Percentiles rank a stretch among this genome's conserved stretches.
Conservation (phyloP, 2,329 filamentous ascomycete genomes). For the Ceratocystis papillata region DNA sequence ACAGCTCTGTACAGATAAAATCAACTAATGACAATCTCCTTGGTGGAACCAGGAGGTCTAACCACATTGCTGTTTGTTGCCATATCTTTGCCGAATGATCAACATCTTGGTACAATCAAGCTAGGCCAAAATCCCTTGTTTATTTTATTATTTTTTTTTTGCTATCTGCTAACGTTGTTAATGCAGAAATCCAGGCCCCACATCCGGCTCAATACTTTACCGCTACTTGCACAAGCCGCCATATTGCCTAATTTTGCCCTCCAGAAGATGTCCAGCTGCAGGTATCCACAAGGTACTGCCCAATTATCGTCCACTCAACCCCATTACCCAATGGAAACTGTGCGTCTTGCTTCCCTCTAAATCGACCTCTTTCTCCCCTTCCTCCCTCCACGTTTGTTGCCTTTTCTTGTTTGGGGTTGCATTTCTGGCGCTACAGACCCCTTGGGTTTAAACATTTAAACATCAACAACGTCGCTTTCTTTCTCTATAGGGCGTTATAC, state of each 20-base stretch:
- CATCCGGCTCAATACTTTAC: background rate
- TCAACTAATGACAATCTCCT: constrained; percentile 23
- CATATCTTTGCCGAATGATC: constrained; percentile 15
- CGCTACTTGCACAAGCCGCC: constrained; percentile 9
- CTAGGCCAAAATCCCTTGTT: background rate
- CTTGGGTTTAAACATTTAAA: no score
- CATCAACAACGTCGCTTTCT: no score
- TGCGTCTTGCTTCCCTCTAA: background rate
- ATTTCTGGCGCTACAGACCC: no score
- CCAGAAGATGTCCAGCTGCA: background rate
- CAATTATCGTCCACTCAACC: constrained; percentile 6
- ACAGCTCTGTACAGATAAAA: constrained; percentile 20
- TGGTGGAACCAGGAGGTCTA: constrained; percentile 18
- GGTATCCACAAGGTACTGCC: constrained; percentile 15
- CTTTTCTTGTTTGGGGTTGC: no score
- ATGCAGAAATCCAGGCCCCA: constrained; percentile 9
- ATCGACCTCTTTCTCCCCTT: background rate
- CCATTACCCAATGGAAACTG: constrained; percentile 22
- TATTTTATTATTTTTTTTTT: background rate
- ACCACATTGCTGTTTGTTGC: constrained; percentile 17
- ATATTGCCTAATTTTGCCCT: background rate
- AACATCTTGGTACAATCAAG: constrained; percentile 4
- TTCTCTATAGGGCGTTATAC: no score
- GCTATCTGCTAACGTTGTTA: no score
- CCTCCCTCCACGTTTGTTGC: no score